Percentiles rank a stretch among this genome's conserved stretches.
phyloP scores from a whole-genome alignment of 75 land plant genomes.

The Sequoiadendron giganteum region DNA sequence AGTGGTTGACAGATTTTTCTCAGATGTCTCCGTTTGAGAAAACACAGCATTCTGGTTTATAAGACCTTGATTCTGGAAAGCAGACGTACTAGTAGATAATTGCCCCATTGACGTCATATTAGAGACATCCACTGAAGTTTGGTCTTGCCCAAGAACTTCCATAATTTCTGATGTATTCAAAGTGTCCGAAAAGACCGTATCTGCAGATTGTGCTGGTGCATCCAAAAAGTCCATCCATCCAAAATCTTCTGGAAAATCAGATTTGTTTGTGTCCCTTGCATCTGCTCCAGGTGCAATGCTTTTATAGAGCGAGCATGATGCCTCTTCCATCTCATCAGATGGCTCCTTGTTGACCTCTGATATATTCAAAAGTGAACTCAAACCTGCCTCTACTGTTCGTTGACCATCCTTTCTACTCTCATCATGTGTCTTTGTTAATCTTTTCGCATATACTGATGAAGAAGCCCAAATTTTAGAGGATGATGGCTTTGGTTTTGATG shows the following conservation, averaged over 20 bases:
- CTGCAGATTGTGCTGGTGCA: background rate
- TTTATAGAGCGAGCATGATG: background rate
- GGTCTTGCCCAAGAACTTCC: background rate
- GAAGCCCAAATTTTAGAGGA: background rate
- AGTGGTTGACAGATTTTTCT: background rate
- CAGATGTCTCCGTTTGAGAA: background rate
- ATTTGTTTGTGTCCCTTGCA: conserved; percentile 1
- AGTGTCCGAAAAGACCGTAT: background rate
- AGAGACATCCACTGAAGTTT: background rate
- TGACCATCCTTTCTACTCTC: background rate
- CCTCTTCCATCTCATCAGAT: background rate
- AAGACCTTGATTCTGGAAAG: background rate
- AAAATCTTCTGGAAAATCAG: conserved; percentile 13
- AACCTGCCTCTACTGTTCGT: background rate
- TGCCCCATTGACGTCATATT: background rate
- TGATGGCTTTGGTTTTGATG: conserved; percentile 23
- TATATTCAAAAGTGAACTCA: background rate
- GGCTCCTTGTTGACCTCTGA: background rate
- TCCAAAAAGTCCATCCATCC: conserved; percentile 16
- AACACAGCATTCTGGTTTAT: background rate
- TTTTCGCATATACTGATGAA: background rate
- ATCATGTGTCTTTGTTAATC: background rate
- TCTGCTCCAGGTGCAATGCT: background rate
- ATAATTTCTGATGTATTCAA: conserved; percentile 4
- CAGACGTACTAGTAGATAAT: background rate